phyloP scores from a whole-genome alignment of 192 early-diverging fungal species.

The Coemansia erecta region DNA sequence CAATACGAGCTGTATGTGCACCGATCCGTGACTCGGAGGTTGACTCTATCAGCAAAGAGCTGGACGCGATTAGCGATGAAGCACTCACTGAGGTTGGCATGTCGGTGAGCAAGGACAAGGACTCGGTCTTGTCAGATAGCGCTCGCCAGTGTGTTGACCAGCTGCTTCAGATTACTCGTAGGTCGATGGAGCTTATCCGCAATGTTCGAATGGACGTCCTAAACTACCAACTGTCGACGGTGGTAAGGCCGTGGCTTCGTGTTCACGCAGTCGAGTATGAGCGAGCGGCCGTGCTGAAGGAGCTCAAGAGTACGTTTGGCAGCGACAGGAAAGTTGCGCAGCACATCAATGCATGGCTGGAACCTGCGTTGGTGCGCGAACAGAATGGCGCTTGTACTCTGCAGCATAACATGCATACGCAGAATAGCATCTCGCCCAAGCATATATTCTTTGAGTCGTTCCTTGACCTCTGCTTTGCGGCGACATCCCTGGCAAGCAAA shows the following conservation, averaged over 20 bases:
- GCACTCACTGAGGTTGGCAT: neutral
- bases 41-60: slow-evolving; percentile 1
- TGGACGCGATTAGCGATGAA: slow-evolving; percentile 6
- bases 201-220: slow-evolving; percentile 30
- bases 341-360: slow-evolving; percentile 27
- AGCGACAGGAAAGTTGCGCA: neutral
- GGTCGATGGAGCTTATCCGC: slow-evolving; percentile 27
- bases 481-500: slow-evolving; percentile 1
- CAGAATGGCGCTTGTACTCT: neutral
- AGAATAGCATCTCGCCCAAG: neutral
- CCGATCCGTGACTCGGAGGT: slow-evolving; percentile 23
- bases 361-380: slow-evolving; percentile 11
- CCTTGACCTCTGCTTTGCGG: slow-evolving; percentile 37
- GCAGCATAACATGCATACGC: neutral
- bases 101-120: neutral
- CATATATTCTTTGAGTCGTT: slow-evolving; percentile 35
- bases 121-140: neutral
- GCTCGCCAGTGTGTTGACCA: slow-evolving; percentile 5
- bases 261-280: slow-evolving; percentile 40
- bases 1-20: slow-evolving; percentile 34
- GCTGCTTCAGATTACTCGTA: slow-evolving; percentile 17
- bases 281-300: slow-evolving; percentile 20
- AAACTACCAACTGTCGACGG: slow-evolving; percentile 35
- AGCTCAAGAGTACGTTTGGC: slow-evolving; percentile 3
- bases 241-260: slow-evolving; percentile 43